Conservation (phyloP, 306 rosid genomes). For the Neltuma alba region DNA sequence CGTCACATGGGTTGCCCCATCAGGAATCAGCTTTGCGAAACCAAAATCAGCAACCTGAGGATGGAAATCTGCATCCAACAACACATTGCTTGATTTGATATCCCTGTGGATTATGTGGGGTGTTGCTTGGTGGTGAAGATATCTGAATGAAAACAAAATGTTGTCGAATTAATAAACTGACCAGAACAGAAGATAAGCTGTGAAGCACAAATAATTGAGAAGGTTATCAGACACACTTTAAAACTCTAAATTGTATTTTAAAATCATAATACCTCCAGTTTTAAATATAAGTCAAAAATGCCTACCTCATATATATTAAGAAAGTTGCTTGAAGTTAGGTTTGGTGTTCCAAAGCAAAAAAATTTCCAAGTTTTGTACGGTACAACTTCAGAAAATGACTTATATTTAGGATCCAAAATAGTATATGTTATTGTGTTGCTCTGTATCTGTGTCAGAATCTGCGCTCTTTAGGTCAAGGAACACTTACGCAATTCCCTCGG, state of each 20-base stretch:
- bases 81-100: conserved; percentile 88
- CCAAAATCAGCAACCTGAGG: conserved; percentile 97
- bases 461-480: not conserved
- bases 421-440: not conserved
- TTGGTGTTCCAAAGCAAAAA: not conserved
- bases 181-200: not conserved
- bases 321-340: not conserved
- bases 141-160: conserved; percentile 54
- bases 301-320: not conserved
- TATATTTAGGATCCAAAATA: not conserved
- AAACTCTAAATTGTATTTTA: not conserved
- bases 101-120: conserved; percentile 96
- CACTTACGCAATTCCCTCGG: conserved; percentile 89
- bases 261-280: not conserved
- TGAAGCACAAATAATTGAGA: not conserved
- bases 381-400: too few relatives aligned
- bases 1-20: conserved; percentile 95
- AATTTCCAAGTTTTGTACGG: too few relatives aligned
- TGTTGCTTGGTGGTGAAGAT: conserved; percentile 90
- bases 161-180: conserved; percentile 3
- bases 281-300: not conserved
- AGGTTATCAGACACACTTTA: not conserved
- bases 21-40: conserved; percentile 93
- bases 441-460: not conserved
- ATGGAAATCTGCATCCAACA: conserved; percentile 75